These are phyloP conservation scores for Ophiostoma sp. DNA, from an alignment of 2,329 filamentous ascomycete genomes.

Conservation along the genomic window DNA sequence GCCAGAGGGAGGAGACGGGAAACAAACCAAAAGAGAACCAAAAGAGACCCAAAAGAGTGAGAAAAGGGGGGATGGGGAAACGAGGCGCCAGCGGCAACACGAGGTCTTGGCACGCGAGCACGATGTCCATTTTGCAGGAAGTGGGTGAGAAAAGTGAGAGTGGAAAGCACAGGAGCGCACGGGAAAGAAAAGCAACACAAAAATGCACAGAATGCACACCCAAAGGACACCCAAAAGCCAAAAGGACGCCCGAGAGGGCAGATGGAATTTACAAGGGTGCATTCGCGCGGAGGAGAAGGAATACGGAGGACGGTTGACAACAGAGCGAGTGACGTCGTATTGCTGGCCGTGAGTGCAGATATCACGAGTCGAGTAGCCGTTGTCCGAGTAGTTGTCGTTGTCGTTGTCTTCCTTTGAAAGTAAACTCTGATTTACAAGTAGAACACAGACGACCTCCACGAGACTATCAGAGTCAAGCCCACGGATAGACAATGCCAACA, in stretches of 20 bases:
- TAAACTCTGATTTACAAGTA: neutral
- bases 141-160: neutral
- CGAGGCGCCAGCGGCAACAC: constrained; percentile 19
- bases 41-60: neutral
- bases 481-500: neutral
- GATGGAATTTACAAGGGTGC: neutral
- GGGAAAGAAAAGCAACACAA: neutral
- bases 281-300: neutral
- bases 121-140: constrained; percentile 5
- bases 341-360: neutral
- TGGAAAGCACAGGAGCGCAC: neutral
- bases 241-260: neutral
- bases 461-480: neutral
- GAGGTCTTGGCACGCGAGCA: constrained; percentile 25
- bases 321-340: neutral
- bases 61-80: constrained; percentile 3
- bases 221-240: too few species aligned
- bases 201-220: neutral
- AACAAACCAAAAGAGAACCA: neutral
- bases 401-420: neutral
- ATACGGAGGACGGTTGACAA: neutral
- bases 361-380: neutral
- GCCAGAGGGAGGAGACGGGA: neutral
- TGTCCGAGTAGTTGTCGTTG: neutral
- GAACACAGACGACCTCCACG: neutral